phyloP scores from a whole-genome alignment of 768 basidiomycete genomes.

The Porphyrellus cyaneotinctus region DNA sequence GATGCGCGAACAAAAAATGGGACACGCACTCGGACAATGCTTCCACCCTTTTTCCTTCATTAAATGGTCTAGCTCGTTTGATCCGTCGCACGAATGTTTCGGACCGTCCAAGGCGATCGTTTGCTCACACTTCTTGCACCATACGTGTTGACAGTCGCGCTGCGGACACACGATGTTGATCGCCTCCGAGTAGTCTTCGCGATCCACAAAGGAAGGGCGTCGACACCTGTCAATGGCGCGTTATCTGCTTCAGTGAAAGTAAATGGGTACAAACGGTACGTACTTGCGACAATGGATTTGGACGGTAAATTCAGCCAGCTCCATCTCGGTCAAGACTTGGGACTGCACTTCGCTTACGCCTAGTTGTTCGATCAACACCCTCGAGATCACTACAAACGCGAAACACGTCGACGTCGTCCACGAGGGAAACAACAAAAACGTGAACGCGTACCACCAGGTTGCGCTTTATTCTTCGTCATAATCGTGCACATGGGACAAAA shows the following conservation, averaged over 20 bases:
- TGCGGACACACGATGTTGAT: conserved; percentile 48
- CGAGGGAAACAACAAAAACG: background rate
- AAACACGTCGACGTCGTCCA: background rate
- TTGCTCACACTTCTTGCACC: conserved; percentile 62
- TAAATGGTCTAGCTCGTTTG: conserved; percentile 48
- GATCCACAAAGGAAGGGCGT: conserved; percentile 47
- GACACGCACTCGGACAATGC: conserved; percentile 50
- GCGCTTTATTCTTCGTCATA: conserved; percentile 19
- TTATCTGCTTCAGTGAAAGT: background rate
- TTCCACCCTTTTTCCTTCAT: conserved; percentile 60
- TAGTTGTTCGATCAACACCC: conserved; percentile 38
- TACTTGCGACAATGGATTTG: conserved; percentile 50
- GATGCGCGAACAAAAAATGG: background rate
- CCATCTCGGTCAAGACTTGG: conserved; percentile 42
- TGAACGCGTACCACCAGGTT: conserved; percentile 32
- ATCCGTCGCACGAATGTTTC: conserved; percentile 56
- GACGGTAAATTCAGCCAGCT: conserved; percentile 41
- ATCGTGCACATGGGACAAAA: conserved; percentile 53
- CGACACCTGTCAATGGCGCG: conserved; percentile 39
- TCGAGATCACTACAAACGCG: conserved; percentile 35
- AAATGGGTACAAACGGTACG: conserved; percentile 2
- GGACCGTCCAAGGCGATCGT: conserved; percentile 32
- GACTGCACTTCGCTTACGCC: conserved; percentile 44
- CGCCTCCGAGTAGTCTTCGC: conserved; percentile 39
- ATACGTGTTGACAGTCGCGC: conserved; percentile 43